These are phyloP conservation scores for Ambrosia trifida DNA, from an alignment of 129 eudicot species.

Conservation along the genomic window DNA sequence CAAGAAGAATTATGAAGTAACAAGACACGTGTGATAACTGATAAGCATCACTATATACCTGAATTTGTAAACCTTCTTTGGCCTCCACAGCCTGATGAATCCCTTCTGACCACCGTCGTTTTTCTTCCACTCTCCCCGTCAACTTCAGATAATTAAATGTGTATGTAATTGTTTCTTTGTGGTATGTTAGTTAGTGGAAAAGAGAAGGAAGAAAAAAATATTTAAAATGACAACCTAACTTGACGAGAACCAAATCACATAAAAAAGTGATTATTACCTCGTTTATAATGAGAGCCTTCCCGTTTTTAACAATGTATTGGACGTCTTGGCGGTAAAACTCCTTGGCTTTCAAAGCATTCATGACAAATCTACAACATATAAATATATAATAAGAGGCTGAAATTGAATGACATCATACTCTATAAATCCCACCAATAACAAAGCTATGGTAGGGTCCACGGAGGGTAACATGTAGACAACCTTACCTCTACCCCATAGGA, in stretches of 20 bases:
- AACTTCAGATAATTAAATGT: conserved; percentile 45
- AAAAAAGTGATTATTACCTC: conserved; percentile 55
- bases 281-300: conserved; percentile 84
- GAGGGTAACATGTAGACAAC: no score
- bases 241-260: conserved; percentile 8
- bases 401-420: neutral
- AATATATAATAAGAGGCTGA: conserved; percentile 23
- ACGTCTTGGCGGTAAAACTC: conserved; percentile 95
- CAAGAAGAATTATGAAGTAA: neutral
- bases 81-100: conserved; percentile 99
- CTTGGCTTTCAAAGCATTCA: conserved; percentile 95
- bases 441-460: no score
- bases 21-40: conserved; percentile 8
- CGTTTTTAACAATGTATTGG: conserved; percentile 86
- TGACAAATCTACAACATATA: conserved; percentile 68
- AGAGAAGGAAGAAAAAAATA: neutral
- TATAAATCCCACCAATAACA: no score
- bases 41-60: conserved; percentile 44
- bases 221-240: neutral
- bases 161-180: neutral
- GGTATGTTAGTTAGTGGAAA: neutral
- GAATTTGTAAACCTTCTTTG: conserved; percentile 87
- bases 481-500: no score
- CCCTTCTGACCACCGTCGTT: conserved; percentile 96
- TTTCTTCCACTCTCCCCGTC: conserved; percentile 99